phyloP scores from a whole-genome alignment of 2,329 filamentous ascomycete species.

The Dendryphion nanum region DNA sequence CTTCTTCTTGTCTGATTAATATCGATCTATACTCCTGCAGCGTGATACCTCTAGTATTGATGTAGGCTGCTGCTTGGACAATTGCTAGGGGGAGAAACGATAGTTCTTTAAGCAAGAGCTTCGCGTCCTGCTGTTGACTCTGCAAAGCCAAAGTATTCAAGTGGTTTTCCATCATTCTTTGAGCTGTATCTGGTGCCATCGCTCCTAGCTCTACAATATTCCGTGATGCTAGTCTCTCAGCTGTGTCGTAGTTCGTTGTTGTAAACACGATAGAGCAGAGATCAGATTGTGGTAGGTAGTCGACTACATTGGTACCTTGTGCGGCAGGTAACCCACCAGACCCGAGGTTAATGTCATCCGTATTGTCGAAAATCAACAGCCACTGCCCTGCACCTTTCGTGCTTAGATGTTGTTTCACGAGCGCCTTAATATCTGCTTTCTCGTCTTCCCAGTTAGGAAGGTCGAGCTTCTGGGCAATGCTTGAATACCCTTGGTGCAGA shows the following conservation, averaged over 20 bases:
- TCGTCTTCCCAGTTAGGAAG: conserved; percentile 15
- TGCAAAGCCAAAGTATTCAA: conserved; percentile 4
- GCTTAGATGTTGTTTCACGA: conserved; percentile 36
- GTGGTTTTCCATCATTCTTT: conserved; percentile 6
- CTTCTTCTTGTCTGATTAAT: conserved; percentile 19
- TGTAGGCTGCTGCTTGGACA: conserved; percentile 22
- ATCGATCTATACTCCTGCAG: conserved; percentile 7
- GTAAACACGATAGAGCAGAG: conserved; percentile 34
- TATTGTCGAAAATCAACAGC: conserved; percentile 24
- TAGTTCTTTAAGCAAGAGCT: conserved; percentile 31
- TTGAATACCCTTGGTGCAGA: conserved; percentile 14
- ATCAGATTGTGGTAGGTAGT: conserved; percentile 31
- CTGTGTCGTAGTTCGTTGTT: conserved; percentile 9
- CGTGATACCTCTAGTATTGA: conserved; percentile 23
- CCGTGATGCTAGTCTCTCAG: conserved; percentile 7
- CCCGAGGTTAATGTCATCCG: conserved; percentile 17
- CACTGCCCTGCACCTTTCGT: conserved; percentile 24
- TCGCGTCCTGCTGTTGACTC: conserved; percentile 5
- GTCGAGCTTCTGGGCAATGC: conserved; percentile 6
- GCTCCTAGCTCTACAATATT: conserved; percentile 18
- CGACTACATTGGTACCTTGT: too few species aligned
- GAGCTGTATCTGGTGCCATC: conserved; percentile 5
- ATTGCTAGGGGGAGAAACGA: conserved; percentile 11
- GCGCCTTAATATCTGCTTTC: conserved; percentile 32
- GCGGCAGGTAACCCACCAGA: too few species aligned